phyloP scores from a whole-genome alignment of 345 rosid genomes.

The Melastoma malabathricum region DNA sequence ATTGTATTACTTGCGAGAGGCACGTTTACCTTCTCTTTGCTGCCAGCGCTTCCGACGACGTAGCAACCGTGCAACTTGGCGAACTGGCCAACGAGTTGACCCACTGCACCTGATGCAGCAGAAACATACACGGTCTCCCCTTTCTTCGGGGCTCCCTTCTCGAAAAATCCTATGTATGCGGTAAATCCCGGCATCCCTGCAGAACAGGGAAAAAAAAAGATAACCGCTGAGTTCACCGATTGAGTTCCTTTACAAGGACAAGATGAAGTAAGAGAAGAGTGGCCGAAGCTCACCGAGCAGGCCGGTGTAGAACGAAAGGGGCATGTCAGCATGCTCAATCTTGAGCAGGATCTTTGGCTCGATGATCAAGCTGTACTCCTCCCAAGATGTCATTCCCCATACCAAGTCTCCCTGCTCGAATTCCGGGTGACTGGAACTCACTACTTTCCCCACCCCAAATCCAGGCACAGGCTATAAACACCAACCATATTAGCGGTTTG shows the following conservation, averaged over 20 bases:
- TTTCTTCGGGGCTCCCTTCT: conserved; percentile 10
- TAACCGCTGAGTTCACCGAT: background rate
- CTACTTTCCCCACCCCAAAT: conserved; percentile 53
- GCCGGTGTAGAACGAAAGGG: conserved; percentile 58
- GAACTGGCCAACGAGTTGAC: conserved; percentile 12
- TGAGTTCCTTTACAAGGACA: background rate
- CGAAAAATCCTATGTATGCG: conserved; percentile 9
- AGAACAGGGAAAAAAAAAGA: background rate
- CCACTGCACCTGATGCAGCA: conserved; percentile 12
- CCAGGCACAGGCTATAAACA: conserved; percentile 49
- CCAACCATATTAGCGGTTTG: background rate
- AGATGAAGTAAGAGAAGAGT: too few relatives aligned
- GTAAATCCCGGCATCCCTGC: conserved; percentile 12
- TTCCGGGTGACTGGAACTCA: conserved; percentile 45
- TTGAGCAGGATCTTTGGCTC: conserved; percentile 28
- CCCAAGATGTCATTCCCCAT: conserved; percentile 61
- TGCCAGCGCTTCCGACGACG: conserved; percentile 13
- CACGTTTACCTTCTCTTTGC: conserved; percentile 6
- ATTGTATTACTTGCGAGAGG: background rate
- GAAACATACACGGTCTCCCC: conserved; percentile 8
- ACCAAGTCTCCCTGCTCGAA: conserved; percentile 46
- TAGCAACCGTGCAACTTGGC: conserved; percentile 10
- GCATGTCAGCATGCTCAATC: conserved; percentile 31
- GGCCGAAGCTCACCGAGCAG: conserved; percentile 44
- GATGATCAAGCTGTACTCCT: conserved; percentile 51